Evolutionary conservation across 202 grass and related monocot genomes (phyloP).

Genomic region (Setaria italica): DNA sequence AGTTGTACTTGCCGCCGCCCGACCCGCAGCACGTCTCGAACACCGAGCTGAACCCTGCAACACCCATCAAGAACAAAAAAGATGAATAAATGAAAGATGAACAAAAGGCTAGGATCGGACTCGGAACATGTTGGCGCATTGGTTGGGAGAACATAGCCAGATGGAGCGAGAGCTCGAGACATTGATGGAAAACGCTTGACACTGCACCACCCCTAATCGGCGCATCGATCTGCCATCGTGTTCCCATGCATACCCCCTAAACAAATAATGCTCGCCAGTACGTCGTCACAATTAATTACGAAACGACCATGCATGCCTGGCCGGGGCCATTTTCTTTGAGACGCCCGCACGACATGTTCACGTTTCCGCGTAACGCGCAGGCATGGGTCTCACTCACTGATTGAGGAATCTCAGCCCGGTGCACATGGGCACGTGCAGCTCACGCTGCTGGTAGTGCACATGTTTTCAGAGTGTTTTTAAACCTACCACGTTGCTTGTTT

Average conservation of each 20-base stretch:
- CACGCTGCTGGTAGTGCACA: background rate
- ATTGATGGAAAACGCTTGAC: background rate
- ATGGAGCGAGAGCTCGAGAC: background rate
- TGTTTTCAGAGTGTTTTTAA: background rate
- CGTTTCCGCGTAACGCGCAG: constrained; percentile 13
- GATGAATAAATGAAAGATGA: too few species aligned
- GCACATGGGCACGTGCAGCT: background rate
- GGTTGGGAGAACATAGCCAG: too few species aligned
- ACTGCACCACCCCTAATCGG: background rate
- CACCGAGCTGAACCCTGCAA: constrained; percentile 57
- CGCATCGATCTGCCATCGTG: background rate
- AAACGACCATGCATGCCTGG: too few species aligned
- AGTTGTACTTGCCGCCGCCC: constrained; percentile 66
- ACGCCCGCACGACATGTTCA: background rate
- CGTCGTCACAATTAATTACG: background rate
- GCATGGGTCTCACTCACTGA: background rate
- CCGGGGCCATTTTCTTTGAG: too few species aligned
- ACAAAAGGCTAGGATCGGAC: background rate
- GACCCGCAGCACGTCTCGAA: constrained; percentile 61
- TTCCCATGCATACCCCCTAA: background rate
- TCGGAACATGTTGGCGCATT: too few species aligned
- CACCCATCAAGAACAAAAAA: background rate
- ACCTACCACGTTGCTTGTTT: background rate
- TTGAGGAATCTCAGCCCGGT: background rate
- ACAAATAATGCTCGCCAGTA: background rate